Conservation (phyloP, 441 rosid species). For the Gossypium laxum region DNA sequence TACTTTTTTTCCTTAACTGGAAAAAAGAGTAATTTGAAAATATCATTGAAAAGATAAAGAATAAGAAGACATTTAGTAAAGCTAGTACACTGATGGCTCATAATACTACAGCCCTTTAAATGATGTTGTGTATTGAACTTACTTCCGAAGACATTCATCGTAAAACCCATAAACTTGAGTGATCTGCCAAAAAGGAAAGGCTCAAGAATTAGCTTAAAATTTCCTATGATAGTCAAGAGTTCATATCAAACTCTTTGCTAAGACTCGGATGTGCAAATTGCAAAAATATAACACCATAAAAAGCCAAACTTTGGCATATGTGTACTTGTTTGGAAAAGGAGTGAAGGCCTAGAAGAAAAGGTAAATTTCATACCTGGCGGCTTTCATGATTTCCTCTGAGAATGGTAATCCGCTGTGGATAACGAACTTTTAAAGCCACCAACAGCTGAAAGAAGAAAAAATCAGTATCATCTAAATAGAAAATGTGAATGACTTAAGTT, state of each 20-base stretch:
- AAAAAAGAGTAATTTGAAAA: neutral
- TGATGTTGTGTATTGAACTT: conserved; percentile 24
- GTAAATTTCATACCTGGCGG: conserved; percentile 41
- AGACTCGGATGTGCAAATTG: neutral
- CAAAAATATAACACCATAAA: neutral
- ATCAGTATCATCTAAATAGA: conserved; percentile 17
- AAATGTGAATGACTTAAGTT: neutral
- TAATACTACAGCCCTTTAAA: neutral
- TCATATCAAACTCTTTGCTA: neutral
- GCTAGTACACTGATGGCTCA: neutral
- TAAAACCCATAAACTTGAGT: conserved; percentile 78
- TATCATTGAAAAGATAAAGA: neutral
- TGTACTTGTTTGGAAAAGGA: neutral
- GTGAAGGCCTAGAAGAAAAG: neutral
- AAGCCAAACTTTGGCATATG: neutral
- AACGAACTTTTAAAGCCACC: conserved; percentile 62
- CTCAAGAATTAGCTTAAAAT: conserved; percentile 21
- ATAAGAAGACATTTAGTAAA: neutral
- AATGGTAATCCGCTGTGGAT: conserved; percentile 63
- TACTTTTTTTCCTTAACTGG: neutral
- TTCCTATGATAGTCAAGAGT: neutral
- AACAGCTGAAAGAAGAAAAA: conserved; percentile 36
- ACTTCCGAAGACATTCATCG: conserved; percentile 68
- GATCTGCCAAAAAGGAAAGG: conserved; percentile 36
- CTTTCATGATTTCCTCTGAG: conserved; percentile 76